Conservation (phyloP, 2,329 filamentous ascomycete species). For the Pseudogymnoascus sp. region DNA sequence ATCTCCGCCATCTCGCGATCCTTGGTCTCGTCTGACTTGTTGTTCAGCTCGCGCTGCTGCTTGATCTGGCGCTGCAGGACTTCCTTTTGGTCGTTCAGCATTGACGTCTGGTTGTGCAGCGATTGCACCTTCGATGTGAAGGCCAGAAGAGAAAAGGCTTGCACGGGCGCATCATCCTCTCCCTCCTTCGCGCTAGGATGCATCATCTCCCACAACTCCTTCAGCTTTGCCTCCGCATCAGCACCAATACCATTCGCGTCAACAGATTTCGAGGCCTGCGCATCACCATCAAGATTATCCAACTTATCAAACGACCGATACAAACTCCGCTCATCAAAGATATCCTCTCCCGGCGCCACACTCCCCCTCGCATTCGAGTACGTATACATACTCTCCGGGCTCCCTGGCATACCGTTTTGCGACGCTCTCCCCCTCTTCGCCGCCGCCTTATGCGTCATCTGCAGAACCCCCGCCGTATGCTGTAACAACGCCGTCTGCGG, state of each 20-base stretch:
- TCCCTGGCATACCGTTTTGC: slow-evolving; percentile 53
- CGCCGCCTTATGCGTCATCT: slow-evolving; percentile 77
- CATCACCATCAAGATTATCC: slow-evolving; percentile 37
- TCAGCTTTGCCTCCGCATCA: slow-evolving; percentile 47
- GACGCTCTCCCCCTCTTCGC: slow-evolving; percentile 35
- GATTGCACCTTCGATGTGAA: slow-evolving; percentile 74
- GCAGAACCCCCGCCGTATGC: slow-evolving; percentile 87
- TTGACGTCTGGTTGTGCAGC: slow-evolving; percentile 67
- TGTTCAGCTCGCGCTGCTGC: slow-evolving; percentile 88
- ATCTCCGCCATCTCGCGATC: slow-evolving; percentile 55
- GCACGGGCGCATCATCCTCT: slow-evolving; percentile 45
- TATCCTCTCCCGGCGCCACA: slow-evolving; percentile 48
- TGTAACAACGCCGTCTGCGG: slow-evolving; percentile 70
- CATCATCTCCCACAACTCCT: slow-evolving; percentile 45
- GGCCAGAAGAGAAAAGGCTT: slow-evolving; percentile 62
- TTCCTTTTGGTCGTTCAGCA: slow-evolving; percentile 76
- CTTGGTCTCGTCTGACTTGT: slow-evolving; percentile 67
- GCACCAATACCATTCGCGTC: slow-evolving; percentile 31
- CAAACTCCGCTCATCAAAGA: slow-evolving; percentile 70
- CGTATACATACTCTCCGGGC: slow-evolving; percentile 68
- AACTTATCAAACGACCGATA: slow-evolving; percentile 62
- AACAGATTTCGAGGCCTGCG: slow-evolving; percentile 24
- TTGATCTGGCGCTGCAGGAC: slow-evolving; percentile 89
- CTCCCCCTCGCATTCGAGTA: slow-evolving; percentile 55
- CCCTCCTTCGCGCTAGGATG: slow-evolving; percentile 44